Base-by-base conservation (phyloP, 345 rosid genomes). In the Hibiscus syriacus region DNA sequence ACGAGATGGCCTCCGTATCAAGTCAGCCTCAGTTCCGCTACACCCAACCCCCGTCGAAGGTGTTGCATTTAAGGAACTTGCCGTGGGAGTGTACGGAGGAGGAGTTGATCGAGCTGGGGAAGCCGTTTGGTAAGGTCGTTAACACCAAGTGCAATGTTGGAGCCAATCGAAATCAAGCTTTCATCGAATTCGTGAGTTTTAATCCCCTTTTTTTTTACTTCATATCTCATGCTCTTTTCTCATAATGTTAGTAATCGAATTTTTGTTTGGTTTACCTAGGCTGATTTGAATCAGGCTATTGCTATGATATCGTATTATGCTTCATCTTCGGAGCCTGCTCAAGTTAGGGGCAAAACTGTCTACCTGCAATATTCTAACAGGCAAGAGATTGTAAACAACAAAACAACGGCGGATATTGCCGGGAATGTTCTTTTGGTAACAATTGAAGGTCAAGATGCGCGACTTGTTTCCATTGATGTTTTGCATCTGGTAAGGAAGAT, bases 71-170 rank as follows among this genome's bases (percentile, higher is more conserved):
- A 82, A 85, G 99, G 76, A 95, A 95, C 80, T 78, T 95, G 83
- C 99, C 99, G 0, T 95, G 99, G 99, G 99, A 92, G 71, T 95
- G 99, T 78, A 83, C 96, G 10, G 99, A 95, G 73, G 98, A 92
- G 48, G 99, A 92, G 62, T 70, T 95, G 62, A 74, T 95, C 66
- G 97, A 95, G 73, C 90, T 95, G 32, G 99, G 99, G 70, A 95
- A 92, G 82, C 99, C 97, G 1, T 95, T 95, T 79, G 99, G 99
- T 27, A 79, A 84, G 61, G 99, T 92, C 70, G 92, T 95, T 16
- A 92, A 92, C 76, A 95, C 99, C 1, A 95, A 95, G 73, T 95
- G 99, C 80, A 95, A 95, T 79, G 99, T 95, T 30, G 99, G 99
- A 71, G 98, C 99, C 1, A 95, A 95, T 78, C 82, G 86, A 12